phyloP scores from a whole-genome alignment of 2,329 filamentous ascomycete species.

The Fusarium irregulare region DNA sequence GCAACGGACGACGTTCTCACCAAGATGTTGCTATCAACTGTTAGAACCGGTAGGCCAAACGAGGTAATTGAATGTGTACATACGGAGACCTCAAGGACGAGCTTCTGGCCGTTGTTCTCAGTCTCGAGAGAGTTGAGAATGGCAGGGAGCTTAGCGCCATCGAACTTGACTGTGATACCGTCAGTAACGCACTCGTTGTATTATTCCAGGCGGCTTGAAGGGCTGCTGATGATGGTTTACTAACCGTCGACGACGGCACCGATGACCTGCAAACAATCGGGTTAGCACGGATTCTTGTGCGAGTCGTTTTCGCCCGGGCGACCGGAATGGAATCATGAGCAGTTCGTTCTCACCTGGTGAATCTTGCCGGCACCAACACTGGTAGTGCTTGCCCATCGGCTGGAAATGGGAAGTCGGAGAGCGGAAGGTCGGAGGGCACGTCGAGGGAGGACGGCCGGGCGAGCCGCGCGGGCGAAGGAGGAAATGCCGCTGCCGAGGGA shows the following conservation, averaged over 20 bases:
- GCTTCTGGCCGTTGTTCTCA: slow-evolving; percentile 90
- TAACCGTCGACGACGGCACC: slow-evolving; percentile 98
- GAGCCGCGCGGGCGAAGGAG: slow-evolving; percentile 71
- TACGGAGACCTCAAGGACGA: slow-evolving; percentile 97
- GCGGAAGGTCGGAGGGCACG: slow-evolving; percentile 68
- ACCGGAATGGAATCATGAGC: slow-evolving; percentile 36
- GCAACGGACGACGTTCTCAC: slow-evolving; percentile 98
- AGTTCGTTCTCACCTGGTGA: slow-evolving; percentile 67
- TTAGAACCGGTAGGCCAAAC: slow-evolving; percentile 50
- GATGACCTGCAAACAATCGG: slow-evolving; percentile 77
- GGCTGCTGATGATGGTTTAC: slow-evolving; percentile 53
- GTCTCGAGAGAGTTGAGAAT: slow-evolving; percentile 98
- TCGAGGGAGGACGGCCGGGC: slow-evolving; percentile 68
- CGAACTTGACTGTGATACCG: slow-evolving; percentile 86
- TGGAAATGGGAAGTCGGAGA: slow-evolving; percentile 66
- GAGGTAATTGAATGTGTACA: slow-evolving; percentile 45
- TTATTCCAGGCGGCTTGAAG: slow-evolving; percentile 17
- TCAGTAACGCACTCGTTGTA: slow-evolving; percentile 39
- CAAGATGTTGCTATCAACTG: slow-evolving; percentile 89
- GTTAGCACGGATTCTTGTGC: slow-evolving; percentile 37
- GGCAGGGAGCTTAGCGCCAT: slow-evolving; percentile 88
- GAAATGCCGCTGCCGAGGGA: slow-evolving; percentile 70
- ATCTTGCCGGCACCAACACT: slow-evolving; percentile 73
- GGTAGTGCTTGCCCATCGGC: slow-evolving; percentile 69
- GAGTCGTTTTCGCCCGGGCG: slow-evolving; percentile 33